Base-by-base conservation (phyloP, 179 eudicot species). In the Spinacia oleracea region DNA sequence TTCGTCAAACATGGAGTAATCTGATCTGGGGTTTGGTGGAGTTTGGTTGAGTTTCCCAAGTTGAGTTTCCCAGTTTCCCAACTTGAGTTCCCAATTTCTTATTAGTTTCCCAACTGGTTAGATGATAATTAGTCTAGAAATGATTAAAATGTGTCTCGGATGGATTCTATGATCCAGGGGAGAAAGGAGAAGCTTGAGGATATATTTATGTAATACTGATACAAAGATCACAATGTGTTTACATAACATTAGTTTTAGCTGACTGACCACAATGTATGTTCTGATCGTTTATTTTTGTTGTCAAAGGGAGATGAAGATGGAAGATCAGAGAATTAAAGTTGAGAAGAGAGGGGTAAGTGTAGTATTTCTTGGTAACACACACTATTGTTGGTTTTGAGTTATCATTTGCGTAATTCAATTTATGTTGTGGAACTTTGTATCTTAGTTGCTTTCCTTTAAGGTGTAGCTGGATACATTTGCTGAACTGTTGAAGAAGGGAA, bases 321-420 rank as follows among this genome's bases (percentile, higher is more conserved):
- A 96, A 85, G 96, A 90, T 14, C 92, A 95, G 77, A 95, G 97
- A 84, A 93, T 95, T 76, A 97, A 96, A 83, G 91, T 94, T 58
- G 99, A 96, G 88, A 96, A 96, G 85, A 80, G 64, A 81, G 84
- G 97, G 92, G 98, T 95, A 83, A 81, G 79, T 63, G 9, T 53
- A n/a, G 60, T 58, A 29, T 50, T 3, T 72, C 67, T 9, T 43
- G n/a, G 23, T 29, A 18, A 59, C 73, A 55, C 38, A 35, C 14
- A 20, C 18, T 69, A 40, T 76, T 18, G 40, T 31, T 66, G 50
- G 27, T 38, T 75, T 29, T 5, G 27, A 25, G 60, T 35, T 25
- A n/a, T 15, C 32, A 31, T 31, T 63, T 67, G 12, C 60, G 10
- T 40, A 16, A 53, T 21, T 16, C 15, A n/a, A 9, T 18, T 27